Evolutionary conservation across 768 basidiomycete species (phyloP).

Genomic region (Xerocomellus chrysenteron): DNA sequence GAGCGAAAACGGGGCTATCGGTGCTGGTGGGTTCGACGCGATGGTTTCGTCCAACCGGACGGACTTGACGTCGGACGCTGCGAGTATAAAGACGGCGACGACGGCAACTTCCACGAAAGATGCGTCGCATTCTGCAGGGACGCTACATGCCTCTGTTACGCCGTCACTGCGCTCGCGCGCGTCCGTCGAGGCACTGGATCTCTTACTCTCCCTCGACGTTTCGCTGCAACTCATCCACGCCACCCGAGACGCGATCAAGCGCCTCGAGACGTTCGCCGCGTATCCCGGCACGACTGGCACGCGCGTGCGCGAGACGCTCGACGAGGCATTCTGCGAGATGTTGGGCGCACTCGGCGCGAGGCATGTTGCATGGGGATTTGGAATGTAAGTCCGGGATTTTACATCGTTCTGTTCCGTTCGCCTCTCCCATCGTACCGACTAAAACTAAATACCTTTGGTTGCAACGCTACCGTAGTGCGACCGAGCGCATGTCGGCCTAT

Average conservation of each 20-base stretch:
- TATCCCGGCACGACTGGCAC: slow-evolving; percentile 89
- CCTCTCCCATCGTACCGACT: neutral
- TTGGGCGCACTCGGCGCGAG: slow-evolving; percentile 72
- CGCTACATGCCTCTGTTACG: neutral
- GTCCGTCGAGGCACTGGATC: slow-evolving; percentile 54
- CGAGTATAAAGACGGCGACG: neutral
- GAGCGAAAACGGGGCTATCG: neutral
- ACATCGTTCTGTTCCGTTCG: neutral
- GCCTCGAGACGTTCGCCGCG: slow-evolving; percentile 83
- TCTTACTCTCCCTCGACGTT: slow-evolving; percentile 87
- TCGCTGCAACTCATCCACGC: slow-evolving; percentile 92
- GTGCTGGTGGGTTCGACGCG: neutral
- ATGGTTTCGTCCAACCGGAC: neutral
- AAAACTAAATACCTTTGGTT: neutral
- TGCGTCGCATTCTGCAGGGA: neutral
- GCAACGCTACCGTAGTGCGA: slow-evolving; percentile 55
- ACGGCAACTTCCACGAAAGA: slow-evolving; percentile 3
- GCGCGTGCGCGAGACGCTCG: slow-evolving; percentile 88
- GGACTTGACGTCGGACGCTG: neutral
- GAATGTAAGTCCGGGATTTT: slow-evolving; percentile 46
- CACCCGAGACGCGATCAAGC: slow-evolving; percentile 86
- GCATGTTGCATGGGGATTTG: slow-evolving; percentile 82
- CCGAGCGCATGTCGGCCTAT: slow-evolving; percentile 85
- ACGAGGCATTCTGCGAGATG: slow-evolving; percentile 89
- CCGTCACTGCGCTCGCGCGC: slow-evolving; percentile 1